Base-by-base conservation (phyloP, 2,329 filamentous ascomycete genomes). In the Aspergillus ochraceus region DNA sequence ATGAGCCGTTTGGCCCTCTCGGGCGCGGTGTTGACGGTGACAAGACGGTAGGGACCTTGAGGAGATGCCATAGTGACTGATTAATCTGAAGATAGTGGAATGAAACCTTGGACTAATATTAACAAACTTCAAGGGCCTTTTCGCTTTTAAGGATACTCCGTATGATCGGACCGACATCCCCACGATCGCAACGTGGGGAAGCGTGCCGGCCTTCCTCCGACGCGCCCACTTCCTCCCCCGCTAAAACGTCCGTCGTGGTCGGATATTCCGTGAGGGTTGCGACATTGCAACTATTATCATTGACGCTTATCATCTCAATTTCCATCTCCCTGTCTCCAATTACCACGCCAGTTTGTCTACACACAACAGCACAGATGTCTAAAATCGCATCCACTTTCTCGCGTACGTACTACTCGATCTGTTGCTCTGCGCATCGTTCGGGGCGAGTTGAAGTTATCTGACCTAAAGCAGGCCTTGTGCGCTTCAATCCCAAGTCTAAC, bases 1-100 rank as follows among this genome's bases (percentile, higher is more conserved):
- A 89, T 84, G 36, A 90, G 74, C 8, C 79, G 75, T 74, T 86
- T 84, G 36, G 88, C 88, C 58, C 87, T 80, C 63, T 88, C 87
- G 0, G 88, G 87, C 1, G 83, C 86, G 1, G 83, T 89, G 76
- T 90, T 90, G 64, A 90, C 86, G 1, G 86, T 90, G 30, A 89
- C 83, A 12, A 90, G 81, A 66, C 79, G 83, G 75, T 82, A 90
- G 3, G 86, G 86, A 19, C 85, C 85, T 64, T 81, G 79, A 14
- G 81, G 77, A 58, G 72, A 63, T 62, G 69, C 65, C 69, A 71
- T 74, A 30, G 11, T 64, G 63, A 58, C 52, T 26, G 51, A 52
- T 42, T 55, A 29, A n/a, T 22, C 51, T 50, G 30, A 39, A n/a
- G 20, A n/a, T 24, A 49, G 14, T 29, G 17, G 36, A n/a, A 42